These are phyloP conservation scores for Circinella minor DNA, from an alignment of 371 early-diverging fungal genomes.

Conservation along the genomic window DNA sequence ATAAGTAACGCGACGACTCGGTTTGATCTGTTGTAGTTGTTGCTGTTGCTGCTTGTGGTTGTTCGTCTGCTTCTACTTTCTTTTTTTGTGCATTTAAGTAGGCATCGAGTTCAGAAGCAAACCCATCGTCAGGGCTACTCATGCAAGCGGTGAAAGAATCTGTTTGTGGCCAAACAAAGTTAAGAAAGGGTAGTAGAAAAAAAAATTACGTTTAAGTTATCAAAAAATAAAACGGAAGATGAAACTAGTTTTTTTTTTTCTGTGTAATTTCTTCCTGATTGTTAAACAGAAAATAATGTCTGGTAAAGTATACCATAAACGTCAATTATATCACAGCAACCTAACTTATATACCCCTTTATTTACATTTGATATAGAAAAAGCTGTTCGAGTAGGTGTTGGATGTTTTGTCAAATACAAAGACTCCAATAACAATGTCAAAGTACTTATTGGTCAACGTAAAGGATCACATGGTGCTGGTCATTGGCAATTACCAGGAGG, in stretches of 20 bases:
- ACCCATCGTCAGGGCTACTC: slow-evolving; percentile 5
- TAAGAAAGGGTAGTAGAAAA: background rate
- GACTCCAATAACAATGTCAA: slow-evolving; percentile 35
- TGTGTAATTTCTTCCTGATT: too few relatives aligned
- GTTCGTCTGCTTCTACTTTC: slow-evolving; percentile 3
- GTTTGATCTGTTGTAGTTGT: background rate
- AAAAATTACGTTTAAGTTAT: background rate
- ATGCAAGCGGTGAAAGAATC: background rate
- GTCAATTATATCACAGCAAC: too few relatives aligned
- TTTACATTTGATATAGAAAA: too few relatives aligned
- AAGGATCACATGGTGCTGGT: slow-evolving; percentile 68
- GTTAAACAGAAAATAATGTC: too few relatives aligned
- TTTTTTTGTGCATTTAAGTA: background rate
- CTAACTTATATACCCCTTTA: background rate
- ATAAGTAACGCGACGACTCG: slow-evolving; percentile 27
- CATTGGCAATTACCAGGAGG: slow-evolving; percentile 70
- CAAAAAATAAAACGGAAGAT: too few relatives aligned
- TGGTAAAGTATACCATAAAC: too few relatives aligned
- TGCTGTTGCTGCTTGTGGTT: background rate
- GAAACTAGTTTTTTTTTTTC: background rate
- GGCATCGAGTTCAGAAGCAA: slow-evolving; percentile 1
- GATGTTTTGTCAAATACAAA: slow-evolving; percentile 43
- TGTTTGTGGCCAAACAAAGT: background rate
- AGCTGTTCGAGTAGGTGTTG: slow-evolving; percentile 57
- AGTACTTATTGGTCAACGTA: slow-evolving; percentile 60